Conservation (phyloP, 2,329 filamentous ascomycete genomes). For the Phyllosticta ampelicida region DNA sequence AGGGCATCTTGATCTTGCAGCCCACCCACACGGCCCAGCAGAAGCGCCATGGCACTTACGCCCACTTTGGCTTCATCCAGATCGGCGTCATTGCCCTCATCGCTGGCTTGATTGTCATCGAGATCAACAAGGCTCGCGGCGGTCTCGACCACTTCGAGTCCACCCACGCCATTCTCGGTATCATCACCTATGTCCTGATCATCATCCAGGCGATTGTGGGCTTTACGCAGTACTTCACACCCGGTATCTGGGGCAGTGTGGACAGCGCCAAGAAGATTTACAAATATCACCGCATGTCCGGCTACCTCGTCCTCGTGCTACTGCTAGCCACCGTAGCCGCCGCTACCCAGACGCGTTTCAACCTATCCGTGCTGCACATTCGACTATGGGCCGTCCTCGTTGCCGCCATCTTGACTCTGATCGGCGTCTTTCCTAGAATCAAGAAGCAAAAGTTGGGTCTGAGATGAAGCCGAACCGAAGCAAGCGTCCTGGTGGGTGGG, state of each 20-base stretch:
- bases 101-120: conserved; percentile 59
- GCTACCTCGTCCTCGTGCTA: conserved; percentile 62
- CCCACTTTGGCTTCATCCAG: conserved; percentile 62
- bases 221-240: conserved; percentile 70
- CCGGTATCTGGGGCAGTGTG: conserved; percentile 63
- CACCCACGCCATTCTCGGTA: conserved; percentile 71
- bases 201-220: conserved; percentile 67
- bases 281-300: conserved; percentile 75
- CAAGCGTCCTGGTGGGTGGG: background rate
- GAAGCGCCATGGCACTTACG: conserved; percentile 52
- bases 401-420: conserved; percentile 53
- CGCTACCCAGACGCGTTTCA: conserved; percentile 69
- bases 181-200: conserved; percentile 60
- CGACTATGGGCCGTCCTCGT: conserved; percentile 65
- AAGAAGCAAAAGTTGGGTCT: conserved; percentile 72
- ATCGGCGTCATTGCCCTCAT: conserved; percentile 51
- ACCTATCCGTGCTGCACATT: conserved; percentile 55
- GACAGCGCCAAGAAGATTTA: conserved; percentile 73
- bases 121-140: conserved; percentile 70
- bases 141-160: conserved; percentile 65
- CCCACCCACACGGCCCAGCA: conserved; percentile 69
- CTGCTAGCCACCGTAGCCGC: conserved; percentile 64
- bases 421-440: conserved; percentile 67
- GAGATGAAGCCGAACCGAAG: background rate
- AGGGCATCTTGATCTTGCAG: conserved; percentile 77